Evolutionary conservation across 192 early-diverging fungal species (phyloP), one percentile per base, ranked within the genome.

Genomic region (Mortierella antarctica): DNA sequence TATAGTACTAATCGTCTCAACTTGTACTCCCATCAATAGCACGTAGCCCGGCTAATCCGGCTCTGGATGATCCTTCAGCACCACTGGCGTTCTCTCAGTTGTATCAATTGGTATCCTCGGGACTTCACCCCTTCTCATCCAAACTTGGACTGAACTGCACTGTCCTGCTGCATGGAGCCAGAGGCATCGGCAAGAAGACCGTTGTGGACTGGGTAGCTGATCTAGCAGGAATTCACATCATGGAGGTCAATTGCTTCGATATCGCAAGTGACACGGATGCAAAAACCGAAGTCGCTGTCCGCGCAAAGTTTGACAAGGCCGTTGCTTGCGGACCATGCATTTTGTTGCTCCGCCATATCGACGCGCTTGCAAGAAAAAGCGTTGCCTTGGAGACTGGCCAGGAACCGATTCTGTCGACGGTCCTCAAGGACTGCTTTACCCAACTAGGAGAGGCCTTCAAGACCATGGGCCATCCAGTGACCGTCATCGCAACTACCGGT

Each of bases 111-210:
- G 83, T 92, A 2, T 87, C 85, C 6, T 91, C 94, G 2, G 89
- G 88, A 51, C 85, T 97, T 14, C 92, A 96, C 71, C 94, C 96
- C 13, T 75, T 92, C 23, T 90, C 93, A 0, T 71, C 87, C 15
- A 76, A 88, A n/a, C 86, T 93, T 41, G 88, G 87, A 12, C 83
- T 97, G 20, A 85, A 86, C 15, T 94, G 93, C 65, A 91, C 90
- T 1, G 88, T 91, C 0, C 71, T 97, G 44, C 62, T 98, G 20
- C 90, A 93, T 66, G 96, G 95, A 13, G 90, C 93, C 21, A 84
- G 89, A 2, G 97, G 97, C 7, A 91, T 89, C 17, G 97, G 97
- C 13, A 98, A 98, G 69, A 86, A 89, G 46, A 90, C 91, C 0
- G 64, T 95, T 44, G 83, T 96, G 2, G 78, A 84, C 17, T 83